Conservation (phyloP, 2,329 filamentous ascomycete species). For the Corinectria fuckeliana region DNA sequence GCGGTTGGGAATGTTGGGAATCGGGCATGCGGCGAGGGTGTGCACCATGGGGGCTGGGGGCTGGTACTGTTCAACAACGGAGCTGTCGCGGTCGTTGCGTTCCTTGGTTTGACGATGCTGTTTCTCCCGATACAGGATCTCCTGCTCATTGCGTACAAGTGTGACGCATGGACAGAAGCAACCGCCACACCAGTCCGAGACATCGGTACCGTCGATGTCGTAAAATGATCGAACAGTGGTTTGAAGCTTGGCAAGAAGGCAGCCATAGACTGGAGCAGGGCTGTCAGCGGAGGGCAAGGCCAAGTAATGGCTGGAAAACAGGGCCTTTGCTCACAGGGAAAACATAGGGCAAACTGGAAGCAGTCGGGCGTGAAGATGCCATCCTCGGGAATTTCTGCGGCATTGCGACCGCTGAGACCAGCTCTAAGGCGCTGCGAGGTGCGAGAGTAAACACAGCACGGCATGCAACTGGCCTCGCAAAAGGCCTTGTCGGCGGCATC, state of each 20-base stretch:
- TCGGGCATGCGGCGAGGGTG: background rate
- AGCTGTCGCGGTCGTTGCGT: constrained; percentile 7
- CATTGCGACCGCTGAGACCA: constrained; percentile 31
- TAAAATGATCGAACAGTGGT: constrained; percentile 42
- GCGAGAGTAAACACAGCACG: constrained; percentile 40
- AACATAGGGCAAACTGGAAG: constrained; percentile 27
- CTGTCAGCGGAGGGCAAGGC: background rate
- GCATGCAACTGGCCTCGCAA: constrained; percentile 25
- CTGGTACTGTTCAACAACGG: constrained; percentile 27
- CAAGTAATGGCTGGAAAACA: background rate
- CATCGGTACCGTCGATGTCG: constrained; percentile 37
- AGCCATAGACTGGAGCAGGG: constrained; percentile 39
- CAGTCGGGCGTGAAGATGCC: constrained; percentile 35
- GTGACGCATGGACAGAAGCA: constrained; percentile 40
- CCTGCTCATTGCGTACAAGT: constrained; percentile 40
- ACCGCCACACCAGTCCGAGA: constrained; percentile 33
- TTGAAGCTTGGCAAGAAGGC: constrained; percentile 40
- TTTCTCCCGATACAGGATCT: constrained; percentile 42
- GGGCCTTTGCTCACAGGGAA: constrained; percentile 36
- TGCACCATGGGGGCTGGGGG: constrained; percentile 32
- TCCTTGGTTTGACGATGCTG: constrained; percentile 15
- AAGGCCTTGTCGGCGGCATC: constrained; percentile 9
- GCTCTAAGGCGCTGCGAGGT: constrained; percentile 32
- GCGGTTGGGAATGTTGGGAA: background rate
- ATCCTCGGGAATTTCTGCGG: constrained; percentile 18